Percentiles rank a stretch among this genome's conserved stretches.
Conservation (phyloP, 176 grass and related monocot genomes). For the Areca catechu region DNA sequence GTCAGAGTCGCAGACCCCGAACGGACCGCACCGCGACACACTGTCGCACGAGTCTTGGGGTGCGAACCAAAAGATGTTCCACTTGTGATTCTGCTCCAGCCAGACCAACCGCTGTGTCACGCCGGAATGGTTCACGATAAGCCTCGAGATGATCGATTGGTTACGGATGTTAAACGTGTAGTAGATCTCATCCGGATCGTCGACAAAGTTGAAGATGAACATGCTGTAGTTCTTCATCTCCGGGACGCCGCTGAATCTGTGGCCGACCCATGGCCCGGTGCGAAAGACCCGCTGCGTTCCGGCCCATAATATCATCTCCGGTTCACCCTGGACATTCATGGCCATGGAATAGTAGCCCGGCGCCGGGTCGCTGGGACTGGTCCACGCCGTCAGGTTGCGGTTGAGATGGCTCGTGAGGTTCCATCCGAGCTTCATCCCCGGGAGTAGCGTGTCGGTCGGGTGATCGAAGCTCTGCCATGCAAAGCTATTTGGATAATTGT, state of each 20-base stretch:
- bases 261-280: constrained; percentile 44
- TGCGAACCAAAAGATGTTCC: constrained; percentile 47
- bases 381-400: constrained; percentile 44
- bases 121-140: constrained; percentile 25
- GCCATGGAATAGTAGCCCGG: constrained; percentile 27
- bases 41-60: constrained; percentile 52
- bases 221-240: constrained; percentile 30
- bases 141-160: constrained; percentile 30
- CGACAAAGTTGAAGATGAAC: constrained; percentile 42
- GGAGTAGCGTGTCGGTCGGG: constrained; percentile 5
- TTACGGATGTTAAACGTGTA: constrained; percentile 45
- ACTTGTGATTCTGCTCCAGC: constrained; percentile 24
- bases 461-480: constrained; percentile 7
- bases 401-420: neutral
- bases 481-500: neutral
- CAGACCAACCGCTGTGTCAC: constrained; percentile 38
- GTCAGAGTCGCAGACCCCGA: constrained; percentile 44
- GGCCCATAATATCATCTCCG: constrained; percentile 43
- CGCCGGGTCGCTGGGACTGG: constrained; percentile 39
- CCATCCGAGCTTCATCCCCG: constrained; percentile 2
- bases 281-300: constrained; percentile 21
- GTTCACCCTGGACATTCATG: constrained; percentile 40
- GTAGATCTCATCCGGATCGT: constrained; percentile 26
- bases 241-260: constrained; percentile 52
- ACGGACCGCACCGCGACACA: constrained; percentile 36